Conservation (phyloP, 2,329 filamentous ascomycete species). For the Hypoxylon sp. region DNA sequence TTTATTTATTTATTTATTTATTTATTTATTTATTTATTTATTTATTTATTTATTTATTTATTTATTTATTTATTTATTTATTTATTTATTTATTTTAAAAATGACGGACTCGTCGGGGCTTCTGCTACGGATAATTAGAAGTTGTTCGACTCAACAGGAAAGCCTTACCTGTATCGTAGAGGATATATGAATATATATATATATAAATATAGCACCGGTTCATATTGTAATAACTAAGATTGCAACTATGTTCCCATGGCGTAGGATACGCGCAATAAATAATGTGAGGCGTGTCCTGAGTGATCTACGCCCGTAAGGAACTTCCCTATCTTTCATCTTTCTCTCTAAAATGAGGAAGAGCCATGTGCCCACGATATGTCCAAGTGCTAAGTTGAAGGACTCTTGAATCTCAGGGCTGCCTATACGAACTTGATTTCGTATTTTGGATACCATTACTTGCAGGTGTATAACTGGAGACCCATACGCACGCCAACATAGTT, state of each 20-base stretch:
- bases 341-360: not conserved
- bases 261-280: not conserved
- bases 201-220: not conserved
- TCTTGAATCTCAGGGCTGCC: not conserved
- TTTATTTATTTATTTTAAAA: too few species aligned
- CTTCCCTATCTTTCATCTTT: not conserved
- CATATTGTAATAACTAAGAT: not conserved
- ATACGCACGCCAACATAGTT: not conserved
- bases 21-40: too few species aligned
- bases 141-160: not conserved
- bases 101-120: too few species aligned
- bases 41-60: too few species aligned
- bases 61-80: too few species aligned
- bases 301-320: not conserved
- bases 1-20: too few species aligned
- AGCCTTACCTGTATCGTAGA: not conserved
- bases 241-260: not conserved
- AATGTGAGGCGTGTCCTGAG: not conserved
- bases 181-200: not conserved
- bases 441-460: constrained; percentile 16
- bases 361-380: not conserved
- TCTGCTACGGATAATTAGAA: not conserved
- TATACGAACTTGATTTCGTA: not conserved
- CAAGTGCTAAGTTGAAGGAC: not conserved
- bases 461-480: not conserved